Evolutionary conservation across 75 land plant genomes (phyloP), one percentile per base, ranked within the genome.

Genomic region (Picea sitchensis): DNA sequence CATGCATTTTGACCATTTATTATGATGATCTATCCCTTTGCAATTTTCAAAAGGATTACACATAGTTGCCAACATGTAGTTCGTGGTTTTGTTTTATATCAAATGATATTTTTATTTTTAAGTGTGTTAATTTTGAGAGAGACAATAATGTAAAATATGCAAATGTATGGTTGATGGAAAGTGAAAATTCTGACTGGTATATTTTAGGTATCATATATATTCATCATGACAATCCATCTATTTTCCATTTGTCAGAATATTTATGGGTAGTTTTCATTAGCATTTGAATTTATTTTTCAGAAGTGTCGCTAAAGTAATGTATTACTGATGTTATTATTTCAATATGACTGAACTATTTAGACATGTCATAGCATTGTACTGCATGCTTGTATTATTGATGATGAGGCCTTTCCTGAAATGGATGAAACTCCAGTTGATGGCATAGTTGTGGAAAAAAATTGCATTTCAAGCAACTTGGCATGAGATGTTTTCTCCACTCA

Each of bases 301-400:
- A 51, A 47, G 74, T 18, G 11, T 44, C 14, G 47, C 26, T 44
- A 11, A 8, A 71, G 54, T 71, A 41, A 2, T 71, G 12, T 71
- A 71, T 5, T 23, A 71, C 14, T 44, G 74, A 71, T 71, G 56
- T 2, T n/a, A 32, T 71, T 41, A n/a, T 20, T 71, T 71, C 41
- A 44, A 71, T 7, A n/a, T 71, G 59, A 75, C 5, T 26, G 76
- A 54, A 75, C 31, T 32, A 57, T 56, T 75, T 74, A 58, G n/a
- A 60, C 89, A 96, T 97, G 98, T 77, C 99, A 96, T 77, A 96
- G 94, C 87, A 90, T 97, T 83, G 92, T 94, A 14, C 72, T 96
- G 75, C 99, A 96, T 88, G 99, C 93, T 11, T 96, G 99, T 81
- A 96, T 93, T 79, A 90, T 96, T 62, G 93, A 96, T 89, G 98